Base-by-base conservation (phyloP, 2,329 filamentous ascomycete species). In the Aspergillus terreus region DNA sequence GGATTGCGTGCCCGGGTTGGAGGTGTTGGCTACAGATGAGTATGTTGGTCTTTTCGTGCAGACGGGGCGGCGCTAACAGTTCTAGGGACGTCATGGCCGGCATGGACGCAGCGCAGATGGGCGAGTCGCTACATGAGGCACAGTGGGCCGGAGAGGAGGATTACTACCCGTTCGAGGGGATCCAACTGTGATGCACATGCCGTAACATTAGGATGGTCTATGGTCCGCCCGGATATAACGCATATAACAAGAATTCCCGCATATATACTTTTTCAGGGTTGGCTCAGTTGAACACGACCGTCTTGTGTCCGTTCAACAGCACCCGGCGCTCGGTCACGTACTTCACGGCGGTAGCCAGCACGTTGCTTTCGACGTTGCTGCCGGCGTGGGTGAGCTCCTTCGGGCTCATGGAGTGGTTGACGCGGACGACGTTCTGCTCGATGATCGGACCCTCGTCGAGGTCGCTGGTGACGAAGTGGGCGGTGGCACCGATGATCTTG, bases 391-490 rank as follows among this genome's bases (percentile, higher is more conserved):
- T 86, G 65, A 92, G 71, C 67, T 87, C 83, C 76, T 88, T 89
- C 15, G 89, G 80, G 62, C 81, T 85, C 82, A 91, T 82, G 59
- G 78, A 81, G 71, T 94, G 89, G 67, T 90, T 86, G 23, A 92
- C 88, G 14, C 88, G 77, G 5, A 85, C 81, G 49, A 92, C 84
- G 50, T 88, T 81, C 80, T 94, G 89, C 80, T 92, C 89, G 61
- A 94, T 94, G 61, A 94, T 94, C 10, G 89, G 89, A 2, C 89
- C 89, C 76, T 94, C 89, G 65, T 94, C 89, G 55, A 94, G 72
- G 70, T 92, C 88, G 25, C 86, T 87, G 1, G 89, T 94, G 58
- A 92, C 89, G 62, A 92, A 92, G 73, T 94, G 89, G 4, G 89
- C 89, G 2, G 88, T 91, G 21, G 89, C 89, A 53, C 89, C 89